A percentile compares a stretch with the other conserved stretches of the same genome.
These are phyloP conservation scores for Teratosphaeria epicoccoides DNA, from an alignment of 2,329 filamentous ascomycete genomes.

Conservation along the genomic window DNA sequence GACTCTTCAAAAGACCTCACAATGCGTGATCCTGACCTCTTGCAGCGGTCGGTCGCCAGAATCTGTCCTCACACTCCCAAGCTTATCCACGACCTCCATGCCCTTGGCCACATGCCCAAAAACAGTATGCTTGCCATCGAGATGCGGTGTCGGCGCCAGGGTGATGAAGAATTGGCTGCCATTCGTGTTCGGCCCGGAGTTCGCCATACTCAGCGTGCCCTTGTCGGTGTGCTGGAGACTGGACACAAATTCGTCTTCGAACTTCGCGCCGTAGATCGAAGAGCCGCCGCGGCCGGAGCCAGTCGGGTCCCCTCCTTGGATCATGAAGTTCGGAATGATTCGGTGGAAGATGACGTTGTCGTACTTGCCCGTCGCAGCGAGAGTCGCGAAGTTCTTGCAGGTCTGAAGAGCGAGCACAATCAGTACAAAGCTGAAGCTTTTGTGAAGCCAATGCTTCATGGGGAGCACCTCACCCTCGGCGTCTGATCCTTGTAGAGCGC, in stretches of 20 bases:
- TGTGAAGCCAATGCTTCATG: background rate
- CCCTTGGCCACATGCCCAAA: conserved; percentile 84
- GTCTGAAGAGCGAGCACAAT: conserved; percentile 12
- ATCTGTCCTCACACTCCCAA: conserved; percentile 79
- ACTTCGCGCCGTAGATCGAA: conserved; percentile 75
- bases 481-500: conserved; percentile 23
- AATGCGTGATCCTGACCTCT: conserved; percentile 59
- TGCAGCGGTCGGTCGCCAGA: conserved; percentile 67
- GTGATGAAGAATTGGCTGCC: conserved; percentile 98
- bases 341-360: conserved; percentile 28
- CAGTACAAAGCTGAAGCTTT: background rate
- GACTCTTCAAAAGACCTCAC: conserved; percentile 13
- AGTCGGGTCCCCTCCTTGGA: conserved; percentile 50
- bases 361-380: conserved; percentile 25
- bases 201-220: conserved; percentile 87
- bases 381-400: conserved; percentile 26
- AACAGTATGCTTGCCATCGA: conserved; percentile 89
- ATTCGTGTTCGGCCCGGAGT: conserved; percentile 83
- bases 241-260: conserved; percentile 83
- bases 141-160: conserved; percentile 68
- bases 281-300: conserved; percentile 50
- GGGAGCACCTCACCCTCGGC: conserved; percentile 12
- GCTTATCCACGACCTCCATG: conserved; percentile 79
- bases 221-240: conserved; percentile 63
- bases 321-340: conserved; percentile 84